These are phyloP conservation scores for Royoungia palumana DNA, from an alignment of 768 basidiomycete species.

Conservation along the genomic window DNA sequence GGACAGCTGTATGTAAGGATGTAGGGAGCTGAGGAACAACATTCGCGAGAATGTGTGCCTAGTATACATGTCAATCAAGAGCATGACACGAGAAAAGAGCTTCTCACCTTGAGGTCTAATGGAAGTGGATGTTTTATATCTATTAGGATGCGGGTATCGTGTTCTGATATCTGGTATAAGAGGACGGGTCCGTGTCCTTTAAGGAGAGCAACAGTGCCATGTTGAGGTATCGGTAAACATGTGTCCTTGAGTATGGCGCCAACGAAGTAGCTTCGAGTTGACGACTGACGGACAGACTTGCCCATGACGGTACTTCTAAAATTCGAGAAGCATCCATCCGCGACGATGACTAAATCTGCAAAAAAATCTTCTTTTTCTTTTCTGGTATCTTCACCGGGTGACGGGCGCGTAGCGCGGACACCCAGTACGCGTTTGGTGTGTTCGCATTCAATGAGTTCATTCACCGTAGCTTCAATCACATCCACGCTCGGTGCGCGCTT, in stretches of 20 bases:
- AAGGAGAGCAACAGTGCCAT: slow-evolving; percentile 82
- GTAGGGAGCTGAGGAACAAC: slow-evolving; percentile 82
- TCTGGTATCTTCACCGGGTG: slow-evolving; percentile 31
- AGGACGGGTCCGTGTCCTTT: slow-evolving; percentile 84
- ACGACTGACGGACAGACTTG: slow-evolving; percentile 42
- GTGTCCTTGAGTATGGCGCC: slow-evolving; percentile 82
- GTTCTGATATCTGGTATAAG: slow-evolving; percentile 85
- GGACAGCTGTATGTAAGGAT: slow-evolving; percentile 61
- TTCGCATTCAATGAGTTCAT: slow-evolving; percentile 64
- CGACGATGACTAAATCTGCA: slow-evolving; percentile 81
- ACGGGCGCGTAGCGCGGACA: slow-evolving; percentile 52
- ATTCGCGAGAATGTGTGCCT: slow-evolving; percentile 68
- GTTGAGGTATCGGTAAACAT: slow-evolving; percentile 64
- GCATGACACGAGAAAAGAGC: background rate
- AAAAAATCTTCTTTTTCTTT: slow-evolving; percentile 52
- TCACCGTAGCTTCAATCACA: slow-evolving; percentile 81
- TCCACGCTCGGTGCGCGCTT: slow-evolving; percentile 61
- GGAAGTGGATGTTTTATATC: slow-evolving; percentile 86
- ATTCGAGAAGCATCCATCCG: slow-evolving; percentile 95
- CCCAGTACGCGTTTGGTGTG: slow-evolving; percentile 56
- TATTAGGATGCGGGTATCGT: slow-evolving; percentile 91
- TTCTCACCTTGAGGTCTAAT: slow-evolving; percentile 65
- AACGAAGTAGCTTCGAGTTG: slow-evolving; percentile 75
- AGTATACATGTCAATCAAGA: background rate
- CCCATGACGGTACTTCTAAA: slow-evolving; percentile 75